A percentile compares a stretch with the other conserved stretches of the same genome.
phyloP scores from a whole-genome alignment of 106 monocot genomes.

The Dioscorea dumetorum region DNA sequence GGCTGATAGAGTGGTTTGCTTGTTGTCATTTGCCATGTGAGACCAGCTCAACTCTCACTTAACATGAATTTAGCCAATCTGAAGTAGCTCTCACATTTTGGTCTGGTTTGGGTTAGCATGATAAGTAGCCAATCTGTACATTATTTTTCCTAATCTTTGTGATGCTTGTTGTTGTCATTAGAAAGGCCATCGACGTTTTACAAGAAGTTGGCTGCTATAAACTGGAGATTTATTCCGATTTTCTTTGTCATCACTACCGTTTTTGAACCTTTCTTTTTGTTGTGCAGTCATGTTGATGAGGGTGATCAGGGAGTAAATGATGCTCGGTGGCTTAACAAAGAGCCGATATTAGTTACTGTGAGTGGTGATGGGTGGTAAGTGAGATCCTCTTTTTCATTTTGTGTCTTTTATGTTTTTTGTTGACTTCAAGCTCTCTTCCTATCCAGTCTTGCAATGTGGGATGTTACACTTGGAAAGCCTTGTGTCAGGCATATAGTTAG shows the following conservation, averaged over 20 bases:
- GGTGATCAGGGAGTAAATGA: conserved; percentile 85
- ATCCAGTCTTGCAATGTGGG: conserved; percentile 83
- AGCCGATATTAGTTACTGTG: conserved; percentile 64
- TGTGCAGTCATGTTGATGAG: conserved; percentile 60
- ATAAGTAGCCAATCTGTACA: too few relatives aligned
- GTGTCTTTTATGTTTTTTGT: not conserved
- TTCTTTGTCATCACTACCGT: not conserved
- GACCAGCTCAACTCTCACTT: too few relatives aligned
- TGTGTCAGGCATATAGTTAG: conserved; percentile 56
- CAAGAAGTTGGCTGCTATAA: not conserved
- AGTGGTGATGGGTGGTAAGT: conserved; percentile 81
- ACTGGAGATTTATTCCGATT: not conserved
- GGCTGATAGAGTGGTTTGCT: too few relatives aligned
- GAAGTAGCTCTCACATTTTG: too few relatives aligned
- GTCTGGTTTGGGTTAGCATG: too few relatives aligned
- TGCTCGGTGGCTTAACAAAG: conserved; percentile 63
- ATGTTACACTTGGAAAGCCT: conserved; percentile 68
- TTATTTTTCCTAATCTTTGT: too few relatives aligned
- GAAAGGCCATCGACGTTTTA: too few relatives aligned
- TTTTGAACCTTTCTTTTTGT: not conserved
- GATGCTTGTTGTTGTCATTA: too few relatives aligned
- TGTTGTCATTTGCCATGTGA: too few relatives aligned
- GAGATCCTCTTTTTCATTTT: not conserved
- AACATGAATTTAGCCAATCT: too few relatives aligned
- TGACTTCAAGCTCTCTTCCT: not conserved